Base-by-base conservation (phyloP, 805 yeast genomes). In the Crinitomyces ghanaensis region DNA sequence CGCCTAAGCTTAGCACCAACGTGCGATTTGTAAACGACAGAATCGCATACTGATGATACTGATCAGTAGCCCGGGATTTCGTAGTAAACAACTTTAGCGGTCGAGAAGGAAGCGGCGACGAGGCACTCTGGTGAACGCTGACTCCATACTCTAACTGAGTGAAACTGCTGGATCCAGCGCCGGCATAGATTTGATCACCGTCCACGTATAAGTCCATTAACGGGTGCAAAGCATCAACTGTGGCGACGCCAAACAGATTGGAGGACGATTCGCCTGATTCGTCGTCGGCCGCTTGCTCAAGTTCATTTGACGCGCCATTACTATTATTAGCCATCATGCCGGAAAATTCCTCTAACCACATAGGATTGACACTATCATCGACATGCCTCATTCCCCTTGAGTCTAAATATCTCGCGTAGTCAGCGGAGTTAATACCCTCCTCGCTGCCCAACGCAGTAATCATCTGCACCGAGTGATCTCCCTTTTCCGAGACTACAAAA, bases 71-170 rank as follows among this genome's bases (percentile, higher is more conserved):
- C 2, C 55, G 46, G 4, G 68, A 46, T 43, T 68, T 72, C 3
- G 82, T 65, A 0, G 93, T 72, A 68, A 77, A 81, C 0, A 85
- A 68, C 3, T 62, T 59, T 2, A 68, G 61, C 0, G 95, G 73
- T 2, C 57, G 54, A 2, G 72, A 66, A 0, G 95, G 95, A 8
- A 86, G 60, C 3, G 78, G 83, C 4, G 94, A 74, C 3, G 79
- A 66, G 0, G 81, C 94, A 8, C 85, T 53, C 30, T 70, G 77
- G 2, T 69, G 58, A 2, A 72, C 68, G 2, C 72, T 62, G 2
- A 79, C 56, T 8, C 88, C 91, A 46, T 74, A 67, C 34, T 60
- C 64, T 22, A 72, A 48, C 2, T 63, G 46, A 36, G 66, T 68
- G 23, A 80, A 40, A 5, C 69, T 49, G 5, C 40, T 27, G 1